Evolutionary conservation across 345 rosid species (phyloP).

Genomic region (Tarenaya hassleriana): DNA sequence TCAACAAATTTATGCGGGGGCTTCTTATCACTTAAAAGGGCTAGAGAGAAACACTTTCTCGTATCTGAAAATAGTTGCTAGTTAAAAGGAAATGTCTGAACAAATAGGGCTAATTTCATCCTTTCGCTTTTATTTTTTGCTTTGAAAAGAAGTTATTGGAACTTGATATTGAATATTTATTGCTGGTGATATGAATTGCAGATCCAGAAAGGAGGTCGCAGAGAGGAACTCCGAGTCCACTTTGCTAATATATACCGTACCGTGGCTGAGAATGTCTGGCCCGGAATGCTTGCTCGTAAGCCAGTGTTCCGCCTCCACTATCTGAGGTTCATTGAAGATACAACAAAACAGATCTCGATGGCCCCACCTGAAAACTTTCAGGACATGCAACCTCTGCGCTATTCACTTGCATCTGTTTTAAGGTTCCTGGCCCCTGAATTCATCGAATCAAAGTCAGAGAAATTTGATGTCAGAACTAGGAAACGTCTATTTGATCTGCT

Average conservation of each 20-base stretch:
- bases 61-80: background rate
- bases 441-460: conserved; percentile 87
- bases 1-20: conserved; percentile 4
- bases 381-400: conserved; percentile 87
- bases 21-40: conserved; percentile 1
- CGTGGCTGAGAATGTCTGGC: conserved; percentile 96
- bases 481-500: conserved; percentile 87
- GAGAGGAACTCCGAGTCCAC: conserved; percentile 86
- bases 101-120: conserved; percentile 13
- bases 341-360: conserved; percentile 52
- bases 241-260: conserved; percentile 85
- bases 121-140: conserved; percentile 14
- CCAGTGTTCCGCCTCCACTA: conserved; percentile 85
- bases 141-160: conserved; percentile 8
- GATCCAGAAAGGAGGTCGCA: conserved; percentile 83
- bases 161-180: conserved; percentile 11
- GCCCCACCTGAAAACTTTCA: conserved; percentile 74
- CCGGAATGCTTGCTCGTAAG: conserved; percentile 80
- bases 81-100: conserved; percentile 11
- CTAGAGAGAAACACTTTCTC: conserved; percentile 5
- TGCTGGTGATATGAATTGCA: conserved; percentile 34
- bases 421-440: conserved; percentile 92
- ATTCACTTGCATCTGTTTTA: conserved; percentile 84
- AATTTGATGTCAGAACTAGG: conserved; percentile 80
- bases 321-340: conserved; percentile 85